Evolutionary conservation across 1,284 basidiomycete genomes (phyloP).

Genomic region (Apiotrichum laibachii): DNA sequence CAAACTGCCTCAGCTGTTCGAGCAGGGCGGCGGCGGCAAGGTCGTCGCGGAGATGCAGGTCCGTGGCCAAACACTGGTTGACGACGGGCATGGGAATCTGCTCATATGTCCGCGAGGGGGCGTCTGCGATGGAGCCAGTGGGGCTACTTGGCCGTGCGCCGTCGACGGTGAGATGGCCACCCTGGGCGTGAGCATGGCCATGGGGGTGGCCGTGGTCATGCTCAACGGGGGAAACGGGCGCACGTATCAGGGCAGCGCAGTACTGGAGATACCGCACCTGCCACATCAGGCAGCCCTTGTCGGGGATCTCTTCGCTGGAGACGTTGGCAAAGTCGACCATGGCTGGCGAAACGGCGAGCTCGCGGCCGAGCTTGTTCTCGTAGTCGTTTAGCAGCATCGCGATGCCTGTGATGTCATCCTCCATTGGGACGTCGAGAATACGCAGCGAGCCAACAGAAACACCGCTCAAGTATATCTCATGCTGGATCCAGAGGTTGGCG

Average conservation of each 20-base stretch:
- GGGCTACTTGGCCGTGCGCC: slow-evolving; percentile 2
- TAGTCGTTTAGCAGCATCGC: slow-evolving; percentile 59
- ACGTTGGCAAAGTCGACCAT: slow-evolving; percentile 28
- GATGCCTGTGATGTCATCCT: slow-evolving; percentile 61
- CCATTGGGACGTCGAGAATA: slow-evolving; percentile 37
- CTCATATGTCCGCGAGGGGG: slow-evolving; percentile 59
- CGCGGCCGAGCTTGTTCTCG: slow-evolving; percentile 52
- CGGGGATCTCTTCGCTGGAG: slow-evolving; percentile 6
- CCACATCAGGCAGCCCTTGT: slow-evolving; percentile 56
- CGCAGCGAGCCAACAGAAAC: slow-evolving; percentile 61
- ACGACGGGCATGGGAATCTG: slow-evolving; percentile 61
- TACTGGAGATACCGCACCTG: slow-evolving; percentile 65
- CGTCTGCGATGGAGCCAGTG: slow-evolving; percentile 4
- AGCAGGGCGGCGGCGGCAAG: slow-evolving; percentile 59
- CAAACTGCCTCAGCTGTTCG: slow-evolving; percentile 61
- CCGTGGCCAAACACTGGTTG: slow-evolving; percentile 61
- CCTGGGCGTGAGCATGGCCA: background rate
- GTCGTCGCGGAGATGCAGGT: slow-evolving; percentile 60
- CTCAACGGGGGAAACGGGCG: slow-evolving; percentile 19
- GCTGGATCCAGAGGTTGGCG: slow-evolving; percentile 62
- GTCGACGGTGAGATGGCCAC: slow-evolving; percentile 14
- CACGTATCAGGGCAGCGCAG: slow-evolving; percentile 33
- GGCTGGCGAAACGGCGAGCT: slow-evolving; percentile 25
- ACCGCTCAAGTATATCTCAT: slow-evolving; percentile 65
- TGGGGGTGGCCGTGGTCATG: background rate